Percentiles rank a stretch among this genome's conserved stretches.
phyloP scores from a whole-genome alignment of 352 stramenopile genomes.

The Phytopythium sindhum region DNA sequence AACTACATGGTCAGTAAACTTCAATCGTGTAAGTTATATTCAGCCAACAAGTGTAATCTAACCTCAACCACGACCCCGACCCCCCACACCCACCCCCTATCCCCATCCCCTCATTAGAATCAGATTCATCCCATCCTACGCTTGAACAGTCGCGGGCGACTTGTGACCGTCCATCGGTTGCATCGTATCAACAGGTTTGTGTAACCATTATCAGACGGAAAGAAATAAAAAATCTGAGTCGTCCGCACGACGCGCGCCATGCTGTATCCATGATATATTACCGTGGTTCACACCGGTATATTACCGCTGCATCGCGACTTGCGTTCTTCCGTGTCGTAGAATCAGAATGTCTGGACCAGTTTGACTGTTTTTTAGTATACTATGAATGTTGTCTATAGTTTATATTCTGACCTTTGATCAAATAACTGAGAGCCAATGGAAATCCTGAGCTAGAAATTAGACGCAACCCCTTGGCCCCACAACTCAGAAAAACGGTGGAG shows the following conservation, averaged over 20 bases:
- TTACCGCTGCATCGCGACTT: no score
- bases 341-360: background rate
- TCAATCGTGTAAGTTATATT: no score
- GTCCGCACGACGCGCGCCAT: background rate
- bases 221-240: background rate
- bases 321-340: conserved; percentile 92
- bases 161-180: background rate
- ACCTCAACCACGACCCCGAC: no score
- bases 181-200: background rate
- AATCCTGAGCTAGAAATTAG: conserved; percentile 9
- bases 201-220: no score
- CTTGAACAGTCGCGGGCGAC: background rate
- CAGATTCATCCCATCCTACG: background rate
- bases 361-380: background rate
- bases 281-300: no score
- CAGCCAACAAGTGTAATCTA: no score
- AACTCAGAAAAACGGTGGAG: conserved; percentile 9
- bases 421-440: conserved; percentile 8
- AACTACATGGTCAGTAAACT: no score
- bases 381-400: no score
- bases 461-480: background rate
- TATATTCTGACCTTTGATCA: no score
- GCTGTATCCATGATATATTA: no score
- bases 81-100: no score
- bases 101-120: background rate